Evolutionary conservation across 805 yeast genomes (phyloP), one percentile per base, ranked within the genome.

Genomic region (Danielia reshetovae): DNA sequence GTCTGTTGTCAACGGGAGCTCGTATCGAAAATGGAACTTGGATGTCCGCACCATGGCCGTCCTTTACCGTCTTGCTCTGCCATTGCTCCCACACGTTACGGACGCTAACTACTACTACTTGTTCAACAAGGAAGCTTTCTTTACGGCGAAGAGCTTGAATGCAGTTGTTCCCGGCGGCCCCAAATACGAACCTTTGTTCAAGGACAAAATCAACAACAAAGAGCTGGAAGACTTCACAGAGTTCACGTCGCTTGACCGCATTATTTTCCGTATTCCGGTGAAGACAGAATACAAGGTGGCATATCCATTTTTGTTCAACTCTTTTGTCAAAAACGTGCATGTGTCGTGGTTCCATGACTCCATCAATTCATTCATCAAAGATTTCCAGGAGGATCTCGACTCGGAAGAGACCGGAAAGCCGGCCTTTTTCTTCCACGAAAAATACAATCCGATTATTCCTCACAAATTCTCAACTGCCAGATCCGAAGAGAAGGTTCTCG

Each of bases 161-260:
- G 72, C 81, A 29, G 82, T 95, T 1, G 68, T 93, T 22, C 96
- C 97, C 0, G 96, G 96, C 9, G 99, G 98, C 0, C 97, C 99
- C 9, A 85, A 83, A 54, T 93, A 88, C 59, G 97, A 89, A 60
- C 95, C 95, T 0, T 60, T 89, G 11, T 77, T 70, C 60, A 78
- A 80, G 40, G 85, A 81, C 34, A 55, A 54, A 31, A 64, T 68
- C 24, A 79, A 79, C 46, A 70, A 72, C 18, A 75, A 74, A 16
- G 84, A 78, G 29, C 55, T 57, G 18, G 90, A 83, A 40, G 97
- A 89, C 54, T 84, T 74, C 57, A 86, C 85, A 35, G 97, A 90
- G 56, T 89, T 93, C 62, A 89, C 89, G 50, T 76, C 95, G 7
- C 73, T 90, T 25, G 96, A 89, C 52, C 67, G 96, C 53, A 78